Evolutionary conservation across 108 stramenopile genomes (phyloP).

Genomic region (Pseudonitzschia multistriata): DNA sequence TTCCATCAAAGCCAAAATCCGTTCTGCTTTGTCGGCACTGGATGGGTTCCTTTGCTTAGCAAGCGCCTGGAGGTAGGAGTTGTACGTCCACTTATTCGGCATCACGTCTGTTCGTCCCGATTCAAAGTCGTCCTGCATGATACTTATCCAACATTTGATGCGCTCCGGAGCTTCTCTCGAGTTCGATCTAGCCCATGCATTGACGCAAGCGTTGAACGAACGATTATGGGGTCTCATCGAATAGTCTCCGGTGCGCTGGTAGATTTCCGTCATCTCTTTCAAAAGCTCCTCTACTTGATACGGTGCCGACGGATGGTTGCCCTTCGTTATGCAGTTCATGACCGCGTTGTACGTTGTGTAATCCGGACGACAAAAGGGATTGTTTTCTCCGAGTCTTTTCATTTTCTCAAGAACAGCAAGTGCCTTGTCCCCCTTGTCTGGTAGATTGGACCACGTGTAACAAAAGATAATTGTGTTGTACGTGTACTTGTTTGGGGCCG

Average conservation of each 20-base stretch:
- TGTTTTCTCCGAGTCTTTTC: constrained; percentile 6
- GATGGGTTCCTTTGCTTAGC: constrained; percentile 17
- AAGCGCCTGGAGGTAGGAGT: constrained; percentile 27
- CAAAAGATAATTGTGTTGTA: constrained; percentile 34
- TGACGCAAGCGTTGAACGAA: constrained; percentile 29
- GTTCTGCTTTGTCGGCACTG: constrained; percentile 21
- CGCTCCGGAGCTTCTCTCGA: constrained; percentile 9
- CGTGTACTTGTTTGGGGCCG: constrained; percentile 21
- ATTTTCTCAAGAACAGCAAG: constrained; percentile 24
- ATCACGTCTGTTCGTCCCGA: constrained; percentile 18
- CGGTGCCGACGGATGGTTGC: constrained; percentile 17
- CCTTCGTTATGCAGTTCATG: constrained; percentile 30
- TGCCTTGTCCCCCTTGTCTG: constrained; percentile 20
- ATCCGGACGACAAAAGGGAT: constrained; percentile 23
- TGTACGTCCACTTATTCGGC: constrained; percentile 32
- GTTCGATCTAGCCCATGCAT: constrained; percentile 28
- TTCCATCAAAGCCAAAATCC: constrained; percentile 24
- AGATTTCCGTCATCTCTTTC: constrained; percentile 22
- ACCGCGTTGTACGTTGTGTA: constrained; percentile 33
- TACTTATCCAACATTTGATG: constrained; percentile 21
- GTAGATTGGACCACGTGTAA: constrained; percentile 24
- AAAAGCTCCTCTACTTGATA: constrained; percentile 30
- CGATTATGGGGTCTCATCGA: constrained; percentile 19
- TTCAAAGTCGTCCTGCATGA: constrained; percentile 20
- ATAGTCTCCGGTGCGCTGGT: constrained; percentile 18